Evolutionary conservation across 2,329 filamentous ascomycete species (phyloP), one percentile per base, ranked within the genome.

Genomic region (Aspergillus nomiae): DNA sequence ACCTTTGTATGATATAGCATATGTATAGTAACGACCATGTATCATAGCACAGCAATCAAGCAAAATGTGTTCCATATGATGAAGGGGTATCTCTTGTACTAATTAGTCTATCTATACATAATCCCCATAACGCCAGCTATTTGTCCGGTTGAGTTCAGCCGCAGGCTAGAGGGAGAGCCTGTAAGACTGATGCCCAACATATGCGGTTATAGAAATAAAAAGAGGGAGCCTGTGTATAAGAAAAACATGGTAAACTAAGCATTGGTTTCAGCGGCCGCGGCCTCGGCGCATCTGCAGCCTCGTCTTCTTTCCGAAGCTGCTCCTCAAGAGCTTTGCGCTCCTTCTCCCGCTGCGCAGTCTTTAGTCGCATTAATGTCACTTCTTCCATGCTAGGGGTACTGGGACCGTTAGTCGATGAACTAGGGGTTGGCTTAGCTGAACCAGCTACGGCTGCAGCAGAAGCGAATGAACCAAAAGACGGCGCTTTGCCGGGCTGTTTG

Each of bases 361-460:
- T 84, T 46, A 89, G 67, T 61, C 85, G 81, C 63, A 85, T 87
- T 77, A 87, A 81, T 1, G 84, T 87, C 57, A 79, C 64, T 51
- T 82, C 80, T 65, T 82, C 75, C n/a, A 82, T 64, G 60, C 76
- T 82, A 12, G 78, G 78, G 43, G 72, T 73, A 24, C 72, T 75
- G 7, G 70, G 51, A 4, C 70, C 70, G 12, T 74, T 69, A 10
- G 67, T 55, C 6, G 72, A 65, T 24, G 70, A 68, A 48, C 11
- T 51, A 28, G 73, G 67, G 4, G 72, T 71, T 50, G 70, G 61
- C 16, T 74, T 74, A 1, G 76, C 65, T 8, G 70, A 65, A 38
- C 66, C 71, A 32, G 70, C 67, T 8, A 72, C 51, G 34, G 51
- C 69, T 9, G 73, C 69, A 19, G 73, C 68, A n/a, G 76, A 70